Base-by-base conservation (phyloP, 768 basidiomycete genomes). In the Wakefieldia striispora region DNA sequence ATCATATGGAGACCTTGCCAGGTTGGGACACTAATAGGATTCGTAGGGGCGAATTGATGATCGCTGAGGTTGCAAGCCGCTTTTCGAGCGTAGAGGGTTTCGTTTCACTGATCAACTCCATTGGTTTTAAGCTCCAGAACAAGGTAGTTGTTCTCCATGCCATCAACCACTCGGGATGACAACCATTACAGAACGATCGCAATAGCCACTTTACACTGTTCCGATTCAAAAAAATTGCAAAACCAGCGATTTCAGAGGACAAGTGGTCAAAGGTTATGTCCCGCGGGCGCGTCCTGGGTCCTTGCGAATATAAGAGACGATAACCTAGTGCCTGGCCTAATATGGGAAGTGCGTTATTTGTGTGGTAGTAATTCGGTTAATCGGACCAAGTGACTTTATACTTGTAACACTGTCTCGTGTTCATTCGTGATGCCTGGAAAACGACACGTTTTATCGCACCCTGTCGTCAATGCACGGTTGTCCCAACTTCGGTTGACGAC, bases 291-390 rank as follows among this genome's bases (percentile, higher is more conserved):
- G 59, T 89, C 33, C 73, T 97, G 50, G 91, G 91, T 67, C 84
- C 94, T 31, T 97, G 93, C 68, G 90, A 95, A 71, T 97, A 97
- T 67, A 97, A 95, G 66, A 77, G 88, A 58, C 77, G 93, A 62
- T 95, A 78, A 24, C n/a, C n/a, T n/a, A n/a, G 4, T 23, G 14
- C 37, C 12, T 8, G 23, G 6, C 42, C 36, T 43, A 21, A 43
- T 47, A 44, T 33, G 34, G 45, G 39, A 49, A 36, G 23, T 23
- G 23, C 23, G 23, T 23, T 23, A 23, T 23, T 6, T 19, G 44
- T 31, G 11, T 21, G 43, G 39, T 33, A 16, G 35, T n/a, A 23
- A 23, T 23, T 40, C 14, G 21, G 3, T 31, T 9, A n/a, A 21
- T 20, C n/a, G 27, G 39, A 36, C 26, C 23, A 23, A 23, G 23